Percentiles rank a stretch among this genome's conserved stretches.
phyloP scores from a whole-genome alignment of 176 grass and related monocot genomes.

The Rhipidocladum racemiflorum region DNA sequence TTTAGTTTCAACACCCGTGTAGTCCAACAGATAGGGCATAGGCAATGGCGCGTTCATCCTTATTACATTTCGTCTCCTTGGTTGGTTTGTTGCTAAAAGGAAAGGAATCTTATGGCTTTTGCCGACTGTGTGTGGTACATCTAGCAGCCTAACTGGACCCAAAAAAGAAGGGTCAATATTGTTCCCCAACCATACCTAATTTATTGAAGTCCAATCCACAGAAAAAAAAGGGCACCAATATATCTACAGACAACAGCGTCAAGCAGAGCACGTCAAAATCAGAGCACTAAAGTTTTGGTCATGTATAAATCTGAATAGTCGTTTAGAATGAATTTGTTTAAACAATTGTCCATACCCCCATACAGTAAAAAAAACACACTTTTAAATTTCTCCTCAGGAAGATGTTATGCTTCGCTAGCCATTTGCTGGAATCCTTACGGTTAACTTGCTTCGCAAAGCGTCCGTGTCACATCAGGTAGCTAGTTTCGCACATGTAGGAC shows the following conservation, averaged over 20 bases:
- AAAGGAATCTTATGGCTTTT: neutral
- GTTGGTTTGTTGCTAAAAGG: neutral
- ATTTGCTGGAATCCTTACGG: neutral
- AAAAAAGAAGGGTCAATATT: neutral
- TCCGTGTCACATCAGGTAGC: neutral
- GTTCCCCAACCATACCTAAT: neutral
- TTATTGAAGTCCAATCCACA: neutral
- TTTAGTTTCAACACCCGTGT: neutral
- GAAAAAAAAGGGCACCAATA: neutral
- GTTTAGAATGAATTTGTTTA: too few species aligned
- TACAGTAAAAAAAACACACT: too few species aligned
- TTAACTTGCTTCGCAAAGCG: neutral
- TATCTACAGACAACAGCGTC: neutral
- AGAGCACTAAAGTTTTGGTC: neutral
- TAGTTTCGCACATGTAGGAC: neutral
- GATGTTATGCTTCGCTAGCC: neutral
- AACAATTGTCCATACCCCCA: too few species aligned
- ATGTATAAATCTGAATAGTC: neutral
- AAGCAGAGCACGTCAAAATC: neutral
- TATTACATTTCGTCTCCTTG: neutral
- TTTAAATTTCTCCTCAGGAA: too few species aligned
- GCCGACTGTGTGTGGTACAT: neutral
- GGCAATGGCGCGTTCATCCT: neutral
- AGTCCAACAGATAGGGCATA: neutral
- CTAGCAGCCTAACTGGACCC: neutral